Evolutionary conservation across 2,329 filamentous ascomycete species (phyloP), one percentile per base, ranked within the genome.

Genomic region (Ophiostoma novo-ulmi): DNA sequence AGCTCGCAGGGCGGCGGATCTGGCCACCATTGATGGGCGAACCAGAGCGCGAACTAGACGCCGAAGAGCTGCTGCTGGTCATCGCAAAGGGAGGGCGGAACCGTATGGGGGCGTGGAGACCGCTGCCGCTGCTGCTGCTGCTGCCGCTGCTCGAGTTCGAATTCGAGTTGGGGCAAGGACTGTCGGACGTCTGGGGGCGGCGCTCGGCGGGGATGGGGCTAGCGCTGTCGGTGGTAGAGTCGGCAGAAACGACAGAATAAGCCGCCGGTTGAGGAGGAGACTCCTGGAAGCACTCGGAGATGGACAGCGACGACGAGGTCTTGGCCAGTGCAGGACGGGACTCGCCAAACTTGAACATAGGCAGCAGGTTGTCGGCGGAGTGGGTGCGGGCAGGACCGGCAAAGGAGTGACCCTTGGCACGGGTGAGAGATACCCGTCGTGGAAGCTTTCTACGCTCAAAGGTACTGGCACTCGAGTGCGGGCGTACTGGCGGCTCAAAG

Each of bases 261-360:
- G 70, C 70, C 10, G 26, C 5, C 7, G 72, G 68, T 74, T 90
- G 90, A 17, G 90, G 88, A 2, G 94, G 91, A 14, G 93, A 95
- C 74, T 90, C 88, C 73, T 89, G 85, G 78, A 96, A 96, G 82
- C 91, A 93, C 78, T 96, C 92, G 75, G 89, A 88, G 65, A 95
- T 80, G 20, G 91, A 91, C 74, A 93, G 85, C 22, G 85, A 84
- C 20, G 85, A 84, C 1, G 89, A 87, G 61, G 80, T 36, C 3
- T 72, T 71, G 20, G 68, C 36, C 0, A 55, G 13, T 5, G 73
- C 55, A 36, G 52, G 26, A 17, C 72, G 70, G 73, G 71, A 76
- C 70, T 79, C 79, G 73, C 89, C 90, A 77, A 97, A 96, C 75
- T 88, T 88, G 81, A 97, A 95, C 1, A 89, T 82, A 17, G 92